Percentiles rank a stretch among this genome's conserved stretches.
These are phyloP conservation scores for Beauveria scarabaeidicola DNA, from an alignment of 2,329 filamentous ascomycete species.

Conservation along the genomic window DNA sequence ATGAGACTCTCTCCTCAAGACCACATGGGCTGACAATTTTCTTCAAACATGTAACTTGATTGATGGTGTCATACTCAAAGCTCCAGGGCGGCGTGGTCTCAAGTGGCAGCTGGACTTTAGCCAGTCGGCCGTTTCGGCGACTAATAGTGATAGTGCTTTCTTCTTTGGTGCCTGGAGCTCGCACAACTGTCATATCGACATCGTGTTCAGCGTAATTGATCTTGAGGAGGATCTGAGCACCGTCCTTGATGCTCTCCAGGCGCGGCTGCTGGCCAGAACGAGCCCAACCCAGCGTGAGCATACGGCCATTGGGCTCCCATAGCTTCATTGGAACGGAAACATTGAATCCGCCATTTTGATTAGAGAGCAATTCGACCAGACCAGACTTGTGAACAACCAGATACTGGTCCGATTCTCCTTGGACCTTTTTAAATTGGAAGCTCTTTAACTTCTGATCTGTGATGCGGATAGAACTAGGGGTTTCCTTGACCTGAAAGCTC, in stretches of 20 bases:
- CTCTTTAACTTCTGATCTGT: background rate
- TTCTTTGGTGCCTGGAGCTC: background rate
- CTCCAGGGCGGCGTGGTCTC: background rate
- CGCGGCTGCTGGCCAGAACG: no score
- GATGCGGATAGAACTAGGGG: background rate
- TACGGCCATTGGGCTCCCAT: no score
- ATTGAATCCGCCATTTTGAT: background rate
- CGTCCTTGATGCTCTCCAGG: background rate
- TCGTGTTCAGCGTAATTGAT: background rate
- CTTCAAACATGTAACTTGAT: background rate
- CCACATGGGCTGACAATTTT: background rate
- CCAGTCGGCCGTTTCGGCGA: background rate
- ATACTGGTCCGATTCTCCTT: background rate
- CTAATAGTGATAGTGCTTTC: background rate
- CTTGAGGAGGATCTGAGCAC: background rate
- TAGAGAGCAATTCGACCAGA: background rate
- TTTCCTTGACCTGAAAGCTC: background rate
- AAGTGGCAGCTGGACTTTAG: background rate
- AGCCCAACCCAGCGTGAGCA: no score
- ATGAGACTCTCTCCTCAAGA: no score
- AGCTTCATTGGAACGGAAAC: no score
- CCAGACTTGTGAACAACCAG: background rate
- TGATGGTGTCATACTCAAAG: background rate
- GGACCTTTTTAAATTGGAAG: background rate
- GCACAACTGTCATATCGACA: background rate